Percentiles rank a stretch among this genome's conserved stretches.
phyloP scores from a whole-genome alignment of 495 filamentous ascomycete genomes.

The Trichoderma parareesei region DNA sequence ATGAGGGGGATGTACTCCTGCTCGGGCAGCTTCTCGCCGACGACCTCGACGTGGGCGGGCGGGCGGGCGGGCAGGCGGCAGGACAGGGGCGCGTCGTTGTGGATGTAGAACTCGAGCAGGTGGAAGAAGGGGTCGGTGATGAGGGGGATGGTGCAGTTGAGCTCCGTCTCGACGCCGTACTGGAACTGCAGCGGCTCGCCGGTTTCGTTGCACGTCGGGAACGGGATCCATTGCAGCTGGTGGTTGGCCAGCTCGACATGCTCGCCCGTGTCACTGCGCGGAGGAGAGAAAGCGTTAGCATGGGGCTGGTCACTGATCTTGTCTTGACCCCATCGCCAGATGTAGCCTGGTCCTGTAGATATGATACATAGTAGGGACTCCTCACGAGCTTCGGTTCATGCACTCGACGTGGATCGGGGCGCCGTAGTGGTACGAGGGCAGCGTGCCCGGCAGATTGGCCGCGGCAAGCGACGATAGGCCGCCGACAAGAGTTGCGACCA shows the following conservation, averaged over 20 bases:
- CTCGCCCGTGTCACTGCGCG: constrained; percentile 51
- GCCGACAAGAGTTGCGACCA: background rate
- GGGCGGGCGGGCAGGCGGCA: constrained; percentile 85
- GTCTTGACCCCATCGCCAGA: too few species aligned
- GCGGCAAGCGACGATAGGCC: constrained; percentile 5
- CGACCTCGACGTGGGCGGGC: constrained; percentile 36
- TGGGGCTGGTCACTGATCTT: background rate
- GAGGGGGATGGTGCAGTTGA: constrained; percentile 86
- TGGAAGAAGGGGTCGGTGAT: constrained; percentile 89
- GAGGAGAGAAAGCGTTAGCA: background rate
- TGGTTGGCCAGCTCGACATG: constrained; percentile 74
- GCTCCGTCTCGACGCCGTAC: constrained; percentile 75
- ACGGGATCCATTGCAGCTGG: constrained; percentile 88
- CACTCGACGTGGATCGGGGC: constrained; percentile 43
- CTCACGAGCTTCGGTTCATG: constrained; percentile 50
- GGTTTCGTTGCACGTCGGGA: constrained; percentile 88
- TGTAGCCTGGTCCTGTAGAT: too few species aligned
- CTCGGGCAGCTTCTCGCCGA: constrained; percentile 34
- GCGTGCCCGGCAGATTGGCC: constrained; percentile 10
- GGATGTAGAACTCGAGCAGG: constrained; percentile 96
- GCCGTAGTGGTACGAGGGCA: constrained; percentile 43
- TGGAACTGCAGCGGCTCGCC: constrained; percentile 67
- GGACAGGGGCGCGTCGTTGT: constrained; percentile 86
- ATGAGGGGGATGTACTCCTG: constrained; percentile 59
- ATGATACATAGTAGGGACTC: background rate